A percentile compares a stretch with the other conserved stretches of the same genome.
These are phyloP conservation scores for Grigorovia transvaalensis DNA, from an alignment of 805 yeast species.

Conservation along the genomic window DNA sequence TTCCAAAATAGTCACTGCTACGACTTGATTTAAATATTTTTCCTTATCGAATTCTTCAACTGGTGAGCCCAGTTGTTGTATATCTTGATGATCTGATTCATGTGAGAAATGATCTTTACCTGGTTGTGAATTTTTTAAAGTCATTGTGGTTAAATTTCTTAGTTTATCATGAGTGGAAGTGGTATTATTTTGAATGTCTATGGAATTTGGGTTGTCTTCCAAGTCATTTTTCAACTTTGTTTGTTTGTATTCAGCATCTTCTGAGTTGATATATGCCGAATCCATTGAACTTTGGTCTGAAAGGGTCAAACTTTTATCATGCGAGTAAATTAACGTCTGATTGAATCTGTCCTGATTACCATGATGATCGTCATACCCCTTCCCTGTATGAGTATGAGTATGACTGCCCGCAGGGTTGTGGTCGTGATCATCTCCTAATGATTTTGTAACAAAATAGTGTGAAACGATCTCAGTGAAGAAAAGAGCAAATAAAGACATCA, in stretches of 20 bases:
- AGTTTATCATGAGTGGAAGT: not conserved
- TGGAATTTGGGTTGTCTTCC: not conserved
- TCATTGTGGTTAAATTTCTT: not conserved
- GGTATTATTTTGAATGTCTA: not conserved
- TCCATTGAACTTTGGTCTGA: not conserved
- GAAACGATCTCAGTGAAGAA: constrained; percentile 42
- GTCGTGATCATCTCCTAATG: constrained; percentile 14
- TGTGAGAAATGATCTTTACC: constrained; percentile 7
- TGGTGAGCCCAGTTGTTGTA: constrained; percentile 7
- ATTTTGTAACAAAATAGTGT: constrained; percentile 33
- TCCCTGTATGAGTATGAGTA: not conserved
- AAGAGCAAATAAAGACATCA: constrained; percentile 35
- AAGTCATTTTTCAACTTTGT: not conserved
- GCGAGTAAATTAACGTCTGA: not conserved
- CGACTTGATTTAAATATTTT: constrained; percentile 44
- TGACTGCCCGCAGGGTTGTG: not conserved
- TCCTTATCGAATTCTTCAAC: constrained; percentile 26
- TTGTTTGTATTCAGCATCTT: not conserved
- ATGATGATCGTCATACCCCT: not conserved
- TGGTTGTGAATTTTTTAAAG: not conserved
- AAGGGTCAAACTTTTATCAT: not conserved
- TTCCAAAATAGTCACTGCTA: constrained; percentile 52
- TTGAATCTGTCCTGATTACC: not conserved
- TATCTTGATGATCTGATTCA: constrained; percentile 7
- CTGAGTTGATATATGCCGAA: not conserved